Conservation (phyloP, 208 protist genomes). For the Wallacemonas collosoma region DNA sequence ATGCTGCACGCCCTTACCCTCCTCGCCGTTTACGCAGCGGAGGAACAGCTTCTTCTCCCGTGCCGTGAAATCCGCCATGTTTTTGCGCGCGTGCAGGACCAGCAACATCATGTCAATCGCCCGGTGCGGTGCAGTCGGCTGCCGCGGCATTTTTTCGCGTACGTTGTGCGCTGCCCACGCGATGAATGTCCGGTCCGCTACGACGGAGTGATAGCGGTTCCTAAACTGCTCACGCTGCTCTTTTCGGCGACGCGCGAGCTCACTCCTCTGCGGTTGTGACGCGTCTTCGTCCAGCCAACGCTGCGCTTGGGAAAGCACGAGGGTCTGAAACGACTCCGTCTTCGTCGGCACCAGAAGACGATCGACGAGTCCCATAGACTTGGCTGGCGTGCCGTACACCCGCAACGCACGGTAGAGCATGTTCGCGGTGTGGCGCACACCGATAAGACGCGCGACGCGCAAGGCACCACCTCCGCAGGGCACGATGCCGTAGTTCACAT, state of each 20-base stretch:
- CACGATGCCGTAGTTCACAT: conserved; percentile 67
- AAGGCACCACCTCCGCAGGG: conserved; percentile 83
- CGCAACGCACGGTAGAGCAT: conserved; percentile 41
- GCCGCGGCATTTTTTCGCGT: conserved; percentile 38
- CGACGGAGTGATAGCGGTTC: not conserved
- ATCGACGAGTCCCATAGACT: conserved; percentile 66
- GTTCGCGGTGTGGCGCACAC: conserved; percentile 42
- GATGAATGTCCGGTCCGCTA: conserved; percentile 40
- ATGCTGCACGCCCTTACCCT: conserved; percentile 72
- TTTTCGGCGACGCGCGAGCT: not conserved
- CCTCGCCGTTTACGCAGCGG: conserved; percentile 30
- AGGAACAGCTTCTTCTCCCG: conserved; percentile 59
- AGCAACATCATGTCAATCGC: conserved; percentile 51
- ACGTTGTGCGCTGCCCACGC: conserved; percentile 48
- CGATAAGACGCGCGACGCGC: conserved; percentile 65
- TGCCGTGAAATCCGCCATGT: conserved; percentile 24
- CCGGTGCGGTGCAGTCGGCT: conserved; percentile 39
- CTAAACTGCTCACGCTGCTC: conserved; percentile 6
- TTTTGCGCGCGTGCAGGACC: conserved; percentile 22
- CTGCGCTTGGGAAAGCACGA: conserved; percentile 1
- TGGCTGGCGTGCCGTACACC: conserved; percentile 51
- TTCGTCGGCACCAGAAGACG: conserved; percentile 17
- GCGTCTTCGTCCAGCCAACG: not conserved
- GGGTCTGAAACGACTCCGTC: not conserved
- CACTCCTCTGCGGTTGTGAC: conserved; percentile 2